Evolutionary conservation across 108 stramenopile species (phyloP).

Genomic region (Pseudonitzschia multiseries): DNA sequence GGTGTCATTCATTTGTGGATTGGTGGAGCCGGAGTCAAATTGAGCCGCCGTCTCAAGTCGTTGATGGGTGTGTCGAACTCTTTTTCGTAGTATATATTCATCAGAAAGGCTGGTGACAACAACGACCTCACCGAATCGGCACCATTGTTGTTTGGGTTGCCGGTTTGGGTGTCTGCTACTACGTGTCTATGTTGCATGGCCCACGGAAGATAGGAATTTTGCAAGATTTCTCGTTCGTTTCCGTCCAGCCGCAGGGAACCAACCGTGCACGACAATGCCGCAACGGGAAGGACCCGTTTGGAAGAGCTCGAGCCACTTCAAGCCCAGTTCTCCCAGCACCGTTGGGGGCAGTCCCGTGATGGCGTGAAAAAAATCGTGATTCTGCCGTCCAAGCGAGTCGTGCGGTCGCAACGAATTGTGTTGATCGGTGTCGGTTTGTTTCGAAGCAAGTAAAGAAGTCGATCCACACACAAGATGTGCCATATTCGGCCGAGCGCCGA

Average conservation of each 20-base stretch:
- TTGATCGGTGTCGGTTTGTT: background rate
- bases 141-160: background rate
- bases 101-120: constrained; percentile 29
- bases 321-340: constrained; percentile 91
- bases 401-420: background rate
- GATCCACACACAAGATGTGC: background rate
- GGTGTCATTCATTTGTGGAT: background rate
- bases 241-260: constrained; percentile 50
- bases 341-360: constrained; percentile 93
- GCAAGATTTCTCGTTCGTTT: constrained; percentile 44
- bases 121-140: background rate
- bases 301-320: constrained; percentile 95
- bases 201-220: constrained; percentile 80
- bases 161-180: background rate
- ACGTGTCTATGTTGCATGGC: constrained; percentile 37
- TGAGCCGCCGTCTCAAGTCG: constrained; percentile 60
- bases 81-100: constrained; percentile 84
- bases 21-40: constrained; percentile 65
- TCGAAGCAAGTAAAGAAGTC: background rate
- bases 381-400: constrained; percentile 24
- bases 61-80: constrained; percentile 77
- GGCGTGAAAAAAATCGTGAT: constrained; percentile 95
- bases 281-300: constrained; percentile 95
- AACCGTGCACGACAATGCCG: constrained; percentile 66
- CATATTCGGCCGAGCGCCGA: background rate